These are phyloP conservation scores for Melanogaster broomeanus DNA, from an alignment of 768 basidiomycete species.

Conservation along the genomic window DNA sequence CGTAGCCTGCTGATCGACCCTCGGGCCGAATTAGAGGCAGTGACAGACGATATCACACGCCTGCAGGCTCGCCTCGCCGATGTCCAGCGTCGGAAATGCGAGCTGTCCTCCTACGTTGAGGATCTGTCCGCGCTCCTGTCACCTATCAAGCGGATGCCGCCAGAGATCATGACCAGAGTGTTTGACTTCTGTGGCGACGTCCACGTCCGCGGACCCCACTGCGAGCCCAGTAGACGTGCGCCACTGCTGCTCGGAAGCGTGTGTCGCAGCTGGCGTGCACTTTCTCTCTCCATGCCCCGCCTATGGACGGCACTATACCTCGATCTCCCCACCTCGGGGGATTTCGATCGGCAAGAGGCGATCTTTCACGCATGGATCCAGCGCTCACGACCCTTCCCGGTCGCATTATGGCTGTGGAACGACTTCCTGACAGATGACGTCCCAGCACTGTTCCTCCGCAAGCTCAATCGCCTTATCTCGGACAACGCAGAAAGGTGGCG, in stretches of 20 bases:
- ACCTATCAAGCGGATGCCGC: slow-evolving; percentile 34
- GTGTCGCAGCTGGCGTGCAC: slow-evolving; percentile 29
- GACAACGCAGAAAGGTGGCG: slow-evolving; percentile 31
- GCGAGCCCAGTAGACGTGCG: slow-evolving; percentile 30
- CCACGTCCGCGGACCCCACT: slow-evolving; percentile 27
- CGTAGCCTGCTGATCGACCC: slow-evolving; percentile 24
- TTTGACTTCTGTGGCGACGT: slow-evolving; percentile 34
- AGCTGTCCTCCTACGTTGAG: slow-evolving; percentile 30
- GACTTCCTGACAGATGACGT: slow-evolving; percentile 35
- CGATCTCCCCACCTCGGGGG: slow-evolving; percentile 27
- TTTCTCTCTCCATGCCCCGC: slow-evolving; percentile 29
- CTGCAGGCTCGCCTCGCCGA: slow-evolving; percentile 32
- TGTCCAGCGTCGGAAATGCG: slow-evolving; percentile 28
- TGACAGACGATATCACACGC: slow-evolving; percentile 26
- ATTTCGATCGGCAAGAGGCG: slow-evolving; percentile 22
- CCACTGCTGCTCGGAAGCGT: slow-evolving; percentile 31
- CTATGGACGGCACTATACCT: slow-evolving; percentile 35
- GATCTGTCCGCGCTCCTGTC: slow-evolving; percentile 35
- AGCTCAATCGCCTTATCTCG: slow-evolving; percentile 15
- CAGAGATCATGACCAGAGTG: slow-evolving; percentile 34
- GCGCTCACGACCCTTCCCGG: slow-evolving; percentile 25
- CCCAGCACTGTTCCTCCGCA: slow-evolving; percentile 25
- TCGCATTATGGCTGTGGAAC: slow-evolving; percentile 33
- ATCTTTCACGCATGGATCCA: slow-evolving; percentile 28
- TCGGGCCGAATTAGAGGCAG: slow-evolving; percentile 26